These are phyloP conservation scores for Mariannaea sp. DNA, from an alignment of 2,329 filamentous ascomycete species.

Conservation along the genomic window DNA sequence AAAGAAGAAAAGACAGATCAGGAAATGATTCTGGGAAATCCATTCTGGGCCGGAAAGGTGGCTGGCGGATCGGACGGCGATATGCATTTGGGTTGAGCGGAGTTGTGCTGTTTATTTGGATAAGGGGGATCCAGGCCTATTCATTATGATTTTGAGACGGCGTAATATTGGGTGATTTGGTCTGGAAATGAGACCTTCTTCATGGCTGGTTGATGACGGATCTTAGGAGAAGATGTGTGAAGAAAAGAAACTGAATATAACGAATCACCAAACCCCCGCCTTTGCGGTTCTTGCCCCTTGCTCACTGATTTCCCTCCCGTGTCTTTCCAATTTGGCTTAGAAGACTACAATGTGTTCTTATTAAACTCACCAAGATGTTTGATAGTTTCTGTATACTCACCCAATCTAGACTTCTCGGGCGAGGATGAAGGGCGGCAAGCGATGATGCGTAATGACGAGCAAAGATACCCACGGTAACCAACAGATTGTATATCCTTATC, in stretches of 20 bases:
- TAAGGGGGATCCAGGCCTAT: conserved; percentile 15
- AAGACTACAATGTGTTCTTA: background rate
- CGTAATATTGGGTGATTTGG: conserved; percentile 32
- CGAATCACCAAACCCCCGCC: conserved; percentile 9
- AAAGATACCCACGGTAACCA: background rate
- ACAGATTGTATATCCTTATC: too few relatives aligned
- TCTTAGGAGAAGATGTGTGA: conserved; percentile 7
- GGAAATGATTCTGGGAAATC: conserved; percentile 16
- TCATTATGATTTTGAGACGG: conserved; percentile 29
- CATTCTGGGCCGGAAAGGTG: conserved; percentile 18
- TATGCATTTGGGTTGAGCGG: conserved; percentile 37
- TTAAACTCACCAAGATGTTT: background rate
- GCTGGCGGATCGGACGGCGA: conserved; percentile 29
- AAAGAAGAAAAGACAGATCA: conserved; percentile 22
- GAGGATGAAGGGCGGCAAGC: too few relatives aligned
- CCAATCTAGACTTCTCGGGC: background rate
- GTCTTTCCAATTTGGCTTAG: background rate
- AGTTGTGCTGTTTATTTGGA: conserved; percentile 34
- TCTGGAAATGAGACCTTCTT: conserved; percentile 28
- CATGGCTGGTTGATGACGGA: conserved; percentile 11
- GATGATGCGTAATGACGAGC: background rate
- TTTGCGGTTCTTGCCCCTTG: background rate
- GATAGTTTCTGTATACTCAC: background rate
- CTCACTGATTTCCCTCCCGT: background rate
- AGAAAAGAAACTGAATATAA: background rate